A percentile compares a stretch with the other conserved stretches of the same genome.
These are phyloP conservation scores for Quillaja saponaria DNA, from an alignment of 306 rosid genomes.

Conservation along the genomic window DNA sequence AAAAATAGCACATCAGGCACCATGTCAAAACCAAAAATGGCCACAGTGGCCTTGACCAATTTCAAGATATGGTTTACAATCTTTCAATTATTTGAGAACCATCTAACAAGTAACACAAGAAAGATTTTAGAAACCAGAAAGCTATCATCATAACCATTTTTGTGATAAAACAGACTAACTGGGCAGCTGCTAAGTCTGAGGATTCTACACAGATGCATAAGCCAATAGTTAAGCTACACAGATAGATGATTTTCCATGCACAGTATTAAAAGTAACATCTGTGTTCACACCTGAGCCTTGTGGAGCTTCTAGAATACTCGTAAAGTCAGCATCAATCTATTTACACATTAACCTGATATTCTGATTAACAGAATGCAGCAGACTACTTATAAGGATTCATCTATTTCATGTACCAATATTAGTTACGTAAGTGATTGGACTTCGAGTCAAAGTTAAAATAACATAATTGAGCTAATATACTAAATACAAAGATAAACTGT, in stretches of 20 bases:
- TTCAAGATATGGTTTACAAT: too few species aligned
- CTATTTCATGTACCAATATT: neutral
- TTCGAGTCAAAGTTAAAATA: neutral
- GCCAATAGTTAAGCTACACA: neutral
- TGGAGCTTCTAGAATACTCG: neutral
- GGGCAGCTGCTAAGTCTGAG: conserved; percentile 2
- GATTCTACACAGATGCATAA: neutral
- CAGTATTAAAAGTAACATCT: neutral
- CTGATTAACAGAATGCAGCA: conserved; percentile 2
- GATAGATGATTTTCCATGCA: neutral
- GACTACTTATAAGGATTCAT: neutral
- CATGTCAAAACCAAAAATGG: too few species aligned
- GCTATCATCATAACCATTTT: too few species aligned
- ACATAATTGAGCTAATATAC: neutral
- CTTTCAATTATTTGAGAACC: too few species aligned
- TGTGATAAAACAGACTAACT: conserved; percentile 1
- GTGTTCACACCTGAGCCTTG: neutral
- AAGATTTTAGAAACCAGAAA: too few species aligned
- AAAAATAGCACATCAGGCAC: too few species aligned
- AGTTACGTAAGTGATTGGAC: neutral
- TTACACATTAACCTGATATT: conserved; percentile 5
- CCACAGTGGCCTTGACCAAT: too few species aligned
- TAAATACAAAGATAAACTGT: neutral
- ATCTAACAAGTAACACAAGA: too few species aligned
- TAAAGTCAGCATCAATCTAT: neutral